Base-by-base conservation (phyloP, 1,284 basidiomycete genomes). In the Pseudozyma tsukubaensis region DNA sequence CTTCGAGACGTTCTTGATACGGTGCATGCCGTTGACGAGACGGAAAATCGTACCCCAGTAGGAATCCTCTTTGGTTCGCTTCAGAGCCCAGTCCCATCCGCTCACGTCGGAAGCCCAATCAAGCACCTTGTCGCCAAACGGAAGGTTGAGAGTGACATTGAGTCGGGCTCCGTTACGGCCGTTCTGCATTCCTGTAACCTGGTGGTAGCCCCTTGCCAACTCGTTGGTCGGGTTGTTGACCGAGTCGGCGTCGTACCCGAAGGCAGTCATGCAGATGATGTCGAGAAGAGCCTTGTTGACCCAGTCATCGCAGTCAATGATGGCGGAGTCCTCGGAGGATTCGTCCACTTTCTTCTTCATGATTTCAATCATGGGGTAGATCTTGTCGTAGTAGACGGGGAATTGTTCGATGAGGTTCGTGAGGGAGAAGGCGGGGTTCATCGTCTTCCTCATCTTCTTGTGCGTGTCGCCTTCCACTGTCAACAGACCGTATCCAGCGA, bases 201-300 rank as follows among this genome's bases (percentile, higher is more conserved):
- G 60, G 16, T 72, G 67, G 54, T 84, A 84, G 14, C 77, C 80
- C 5, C 35, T 44, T 13, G 75, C 83, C n/a, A 84, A 77, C 44
- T 64, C 54, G 61, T 77, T 78, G 14, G 58, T 14, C 0, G 65
- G 57, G 34, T 77, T 67, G 44, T 77, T 65, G 50, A 84, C 50
- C 19, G 80, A 75, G 40, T 77, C 60, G 36, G 80, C 82, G 7
- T 74, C 67, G 57, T 77, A 79, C 12, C 74, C 79, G 39, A 78
- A 78, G 4, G 77, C 78, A 50, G 76, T 64, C 7, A 74, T 51
- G 49, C 81, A 79, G 55, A 84, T 83, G 54, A 83, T 83, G 60
- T 84, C 83, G 18, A 85, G 77, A 4, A 84, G 67, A 12, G 76
- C 60, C n/a, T 70, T 62, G 51, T 69, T 74, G 24, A 80, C 61